Evolutionary conservation across 768 basidiomycete species (phyloP).

Genomic region (Panaeolus cyanescens): DNA sequence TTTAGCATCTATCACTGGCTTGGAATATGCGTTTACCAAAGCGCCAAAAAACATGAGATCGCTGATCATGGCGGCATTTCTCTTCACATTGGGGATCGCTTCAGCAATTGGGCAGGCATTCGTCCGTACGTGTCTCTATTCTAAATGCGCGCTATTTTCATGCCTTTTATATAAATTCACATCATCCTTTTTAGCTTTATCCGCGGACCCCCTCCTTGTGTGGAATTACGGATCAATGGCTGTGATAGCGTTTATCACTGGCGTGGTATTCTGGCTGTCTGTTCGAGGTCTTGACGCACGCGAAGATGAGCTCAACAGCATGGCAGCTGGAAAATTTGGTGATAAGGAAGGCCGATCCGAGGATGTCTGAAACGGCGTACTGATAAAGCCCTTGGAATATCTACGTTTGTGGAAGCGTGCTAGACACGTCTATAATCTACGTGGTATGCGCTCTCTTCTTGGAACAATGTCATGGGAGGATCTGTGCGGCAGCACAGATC

Average conservation of each 20-base stretch:
- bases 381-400: too few relatives aligned
- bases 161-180: too few relatives aligned
- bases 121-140: constrained; percentile 46
- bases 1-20: constrained; percentile 76
- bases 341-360: too few relatives aligned
- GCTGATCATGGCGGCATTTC: constrained; percentile 72
- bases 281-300: constrained; percentile 57
- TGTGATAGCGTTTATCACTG: constrained; percentile 51
- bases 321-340: constrained; percentile 31
- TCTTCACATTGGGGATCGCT: constrained; percentile 59
- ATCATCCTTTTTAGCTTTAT: constrained; percentile 47
- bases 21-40: constrained; percentile 87
- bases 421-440: too few relatives aligned
- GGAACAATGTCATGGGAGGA: too few relatives aligned
- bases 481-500: too few relatives aligned
- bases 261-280: constrained; percentile 53
- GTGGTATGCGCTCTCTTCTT: too few relatives aligned
- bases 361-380: too few relatives aligned
- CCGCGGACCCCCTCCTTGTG: constrained; percentile 68
- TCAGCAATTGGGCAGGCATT: constrained; percentile 70
- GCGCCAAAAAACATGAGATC: constrained; percentile 87
- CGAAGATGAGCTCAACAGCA: constrained; percentile 63
- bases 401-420: too few relatives aligned
- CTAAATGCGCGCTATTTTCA: neutral
- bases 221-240: constrained; percentile 72